Base-by-base conservation (phyloP, 495 filamentous ascomycete genomes). In the Pyrenula aspistea region DNA sequence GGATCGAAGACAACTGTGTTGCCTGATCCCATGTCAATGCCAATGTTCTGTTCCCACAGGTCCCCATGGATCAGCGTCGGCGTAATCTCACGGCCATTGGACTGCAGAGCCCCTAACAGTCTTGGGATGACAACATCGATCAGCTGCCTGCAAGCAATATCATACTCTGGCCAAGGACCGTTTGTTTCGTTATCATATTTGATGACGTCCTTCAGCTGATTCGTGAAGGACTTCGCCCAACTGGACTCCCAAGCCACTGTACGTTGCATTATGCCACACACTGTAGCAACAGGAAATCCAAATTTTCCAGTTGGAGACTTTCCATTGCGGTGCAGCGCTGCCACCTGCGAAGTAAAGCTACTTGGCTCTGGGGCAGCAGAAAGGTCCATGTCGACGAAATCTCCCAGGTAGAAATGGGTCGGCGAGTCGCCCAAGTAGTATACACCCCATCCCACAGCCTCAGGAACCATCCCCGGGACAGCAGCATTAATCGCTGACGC, bases 221-320 rank as follows among this genome's bases (percentile, higher is more conserved):
- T 67, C 1, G 65, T 50, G 53, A 75, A 80, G 53, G 75, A 78
- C 0, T 51, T 53, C 57, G 72, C 70, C 78, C 75, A 81, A 52
- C 66, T 72, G n/a, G 67, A 63, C 31, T 73, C 66, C 76, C 72
- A 77, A 0, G 52, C 61, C 1, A 63, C 67, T 2, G 54, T 49
- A 56, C 75, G 69, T 1, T 72, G 68, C 10, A 73, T 54, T 10
- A 69, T 71, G 12, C 77, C 74, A 10, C 69, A 72, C 54, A 63
- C 78, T 1, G 76, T 82, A 0, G 69, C 61, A 61, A 72, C 54
- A 51, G 73, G 71, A 56, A 80, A 81, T 0, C 79, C 77, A 56
- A 78, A 82, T 57, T 75, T 75, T 0, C 74, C 76, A 20, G 62
- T 74, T 1, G 77, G 79, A 8, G 77, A 78, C n/a, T 60, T 52